A percentile compares a stretch with the other conserved stretches of the same genome.
phyloP scores from a whole-genome alignment of 2,329 filamentous ascomycete species.

The Rachicladosporium sp. region DNA sequence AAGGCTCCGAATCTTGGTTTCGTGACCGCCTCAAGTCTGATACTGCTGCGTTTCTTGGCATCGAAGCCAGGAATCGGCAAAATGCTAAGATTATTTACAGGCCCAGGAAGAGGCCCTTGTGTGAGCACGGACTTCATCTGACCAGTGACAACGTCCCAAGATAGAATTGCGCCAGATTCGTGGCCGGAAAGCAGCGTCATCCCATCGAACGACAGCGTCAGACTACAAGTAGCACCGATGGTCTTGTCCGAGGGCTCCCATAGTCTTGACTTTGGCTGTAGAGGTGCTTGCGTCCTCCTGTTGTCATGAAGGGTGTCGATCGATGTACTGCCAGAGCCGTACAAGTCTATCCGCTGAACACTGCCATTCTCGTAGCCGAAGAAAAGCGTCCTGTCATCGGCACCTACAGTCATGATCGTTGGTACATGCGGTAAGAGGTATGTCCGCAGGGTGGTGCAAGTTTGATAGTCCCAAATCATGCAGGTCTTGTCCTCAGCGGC shows the following conservation, averaged over 20 bases:
- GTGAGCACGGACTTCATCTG: slow-evolving; percentile 52
- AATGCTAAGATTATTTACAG: slow-evolving; percentile 69
- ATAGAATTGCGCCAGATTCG: slow-evolving; percentile 60
- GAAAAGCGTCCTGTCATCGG: slow-evolving; percentile 71
- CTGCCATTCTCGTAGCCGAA: slow-evolving; percentile 69
- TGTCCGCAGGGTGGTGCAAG: slow-evolving; percentile 64
- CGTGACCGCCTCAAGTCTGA: slow-evolving; percentile 49
- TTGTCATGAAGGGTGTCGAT: too few relatives aligned
- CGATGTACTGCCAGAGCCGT: slow-evolving; percentile 1
- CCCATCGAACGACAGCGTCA: slow-evolving; percentile 71
- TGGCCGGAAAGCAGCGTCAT: slow-evolving; percentile 72
- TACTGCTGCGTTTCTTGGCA: slow-evolving; percentile 23
- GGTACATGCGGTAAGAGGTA: slow-evolving; percentile 66
- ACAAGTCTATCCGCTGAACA: slow-evolving; percentile 66
- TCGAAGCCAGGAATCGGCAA: slow-evolving; percentile 46
- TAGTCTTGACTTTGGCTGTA: slow-evolving; percentile 24
- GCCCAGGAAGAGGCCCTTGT: slow-evolving; percentile 57
- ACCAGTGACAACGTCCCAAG: slow-evolving; percentile 66
- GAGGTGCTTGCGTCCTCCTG: slow-evolving; percentile 13
- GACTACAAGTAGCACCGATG: slow-evolving; percentile 52
- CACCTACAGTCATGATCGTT: slow-evolving; percentile 63
- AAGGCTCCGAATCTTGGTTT: slow-evolving; percentile 63
- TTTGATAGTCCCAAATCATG: slow-evolving; percentile 85
- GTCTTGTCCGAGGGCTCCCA: slow-evolving; percentile 32
- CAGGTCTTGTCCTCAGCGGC: slow-evolving; percentile 77